A percentile compares a stretch with the other conserved stretches of the same genome.
Evolutionary conservation across 768 basidiomycete species (phyloP).

Genomic region (Boletus rubescentipes): DNA sequence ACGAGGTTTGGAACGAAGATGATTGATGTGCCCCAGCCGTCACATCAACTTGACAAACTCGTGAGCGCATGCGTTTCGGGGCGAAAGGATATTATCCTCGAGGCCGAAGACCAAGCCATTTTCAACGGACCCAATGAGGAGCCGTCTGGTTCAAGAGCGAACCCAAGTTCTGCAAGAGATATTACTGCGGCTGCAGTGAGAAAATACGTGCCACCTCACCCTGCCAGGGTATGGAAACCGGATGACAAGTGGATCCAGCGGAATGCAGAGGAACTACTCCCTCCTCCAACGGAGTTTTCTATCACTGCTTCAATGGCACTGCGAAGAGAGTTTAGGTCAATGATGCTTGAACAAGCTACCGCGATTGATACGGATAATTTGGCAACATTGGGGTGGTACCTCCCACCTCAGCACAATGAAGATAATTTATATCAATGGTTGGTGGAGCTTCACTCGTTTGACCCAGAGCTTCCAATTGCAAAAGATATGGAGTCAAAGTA

Average conservation of each 20-base stretch:
- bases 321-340: conserved; percentile 57
- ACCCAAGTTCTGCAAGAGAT: background rate
- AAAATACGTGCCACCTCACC: background rate
- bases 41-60: conserved; percentile 51
- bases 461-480: conserved; percentile 56
- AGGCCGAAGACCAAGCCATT: conserved; percentile 49
- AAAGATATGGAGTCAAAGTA: conserved; percentile 55
- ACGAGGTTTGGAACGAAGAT: conserved; percentile 10
- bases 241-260: conserved; percentile 47
- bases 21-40: conserved; percentile 58
- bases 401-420: conserved; percentile 62
- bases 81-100: conserved; percentile 43
- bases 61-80: conserved; percentile 42
- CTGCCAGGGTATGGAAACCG: conserved; percentile 49
- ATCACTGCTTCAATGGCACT: conserved; percentile 55
- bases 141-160: background rate
- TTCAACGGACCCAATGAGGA: conserved; percentile 31
- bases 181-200: background rate
- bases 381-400: conserved; percentile 60
- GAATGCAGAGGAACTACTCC: conserved; percentile 48
- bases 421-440: conserved; percentile 75
- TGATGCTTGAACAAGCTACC: conserved; percentile 58
- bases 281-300: conserved; percentile 59
- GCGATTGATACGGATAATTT: conserved; percentile 44
- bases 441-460: conserved; percentile 71